Evolutionary conservation across 306 rosid species (phyloP), one percentile per base, ranked within the genome.

Genomic region (Quercus rubra): DNA sequence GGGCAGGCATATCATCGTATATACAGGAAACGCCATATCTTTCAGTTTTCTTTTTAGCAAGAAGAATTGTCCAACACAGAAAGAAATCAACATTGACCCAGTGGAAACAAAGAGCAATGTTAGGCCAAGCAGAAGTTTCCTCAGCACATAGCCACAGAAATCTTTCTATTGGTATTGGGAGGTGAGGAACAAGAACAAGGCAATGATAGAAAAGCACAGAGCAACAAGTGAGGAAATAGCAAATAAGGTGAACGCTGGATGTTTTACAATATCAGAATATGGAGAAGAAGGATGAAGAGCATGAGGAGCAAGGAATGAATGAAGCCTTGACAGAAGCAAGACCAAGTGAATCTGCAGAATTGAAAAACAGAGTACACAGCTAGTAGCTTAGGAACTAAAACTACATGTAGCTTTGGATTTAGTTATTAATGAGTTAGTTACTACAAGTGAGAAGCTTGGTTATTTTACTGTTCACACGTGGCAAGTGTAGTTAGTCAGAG

Each of bases 171-270:
- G 38, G 33, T 30, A 58, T 9, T 75, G 67, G 19, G 83, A 80
- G 5, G 74, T 74, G 31, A 78, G 58, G 56, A 67, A 77, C 59
- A 77, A 28, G 13, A 80, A 82, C 38, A 78, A 10, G 0, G 89
- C 15, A 1, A 74, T 77, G 51, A 83, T 57, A 3, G 89, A 83
- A 17, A 63, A 76, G 56, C 81, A 79, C 3, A 82, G 79, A 0
- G 89, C 86, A 14, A 79, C 21, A 64, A 83, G 67, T 2, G 83
- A 77, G 12, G 89, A 27, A 61, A 86, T 25, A 14, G 87, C 83
- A 18, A 83, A 86, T 20, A 70, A 2, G 14, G 25, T 70, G 31
- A 83, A 80, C 3, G 69, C 83, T 4, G 74, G 71, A 49, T 30
- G 41, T 6, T 2, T 4, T 58, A 55, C 72, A n/a, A 35, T 33